Conservation (phyloP, 129 eudicot genomes). For the Gnaphalium uliginosum region DNA sequence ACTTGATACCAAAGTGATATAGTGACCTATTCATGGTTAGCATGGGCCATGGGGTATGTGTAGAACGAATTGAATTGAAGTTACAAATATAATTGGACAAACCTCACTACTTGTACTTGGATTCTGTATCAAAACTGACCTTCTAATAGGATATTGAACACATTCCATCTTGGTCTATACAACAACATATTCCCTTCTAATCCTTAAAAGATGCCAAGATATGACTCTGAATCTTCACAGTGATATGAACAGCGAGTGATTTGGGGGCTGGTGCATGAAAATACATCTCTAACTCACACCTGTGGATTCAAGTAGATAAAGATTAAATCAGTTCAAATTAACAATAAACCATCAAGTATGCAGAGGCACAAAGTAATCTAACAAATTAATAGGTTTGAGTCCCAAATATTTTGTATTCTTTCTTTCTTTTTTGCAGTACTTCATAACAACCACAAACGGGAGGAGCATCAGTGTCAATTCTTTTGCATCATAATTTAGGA, state of each 20-base stretch:
- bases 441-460: background rate
- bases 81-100: constrained; percentile 10
- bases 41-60: constrained; percentile 8
- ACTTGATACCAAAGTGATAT: constrained; percentile 13
- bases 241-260: background rate
- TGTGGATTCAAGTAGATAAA: constrained; percentile 16
- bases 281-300: constrained; percentile 29
- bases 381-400: too few relatives aligned
- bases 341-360: background rate
- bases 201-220: background rate
- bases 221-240: constrained; percentile 11
- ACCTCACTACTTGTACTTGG: constrained; percentile 8
- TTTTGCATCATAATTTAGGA: background rate
- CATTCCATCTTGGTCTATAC: constrained; percentile 19
- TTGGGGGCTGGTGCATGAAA: background rate
- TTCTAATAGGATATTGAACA: constrained; percentile 8
- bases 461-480: too few relatives aligned
- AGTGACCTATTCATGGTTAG: background rate
- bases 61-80: background rate
- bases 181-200: constrained; percentile 3
- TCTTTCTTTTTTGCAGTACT: too few relatives aligned
- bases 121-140: background rate
- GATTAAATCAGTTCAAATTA: background rate
- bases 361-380: too few relatives aligned
- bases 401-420: too few relatives aligned